Evolutionary conservation across 345 rosid species (phyloP), one percentile per base, ranked within the genome.

Genomic region (Lagerstroemia speciosa): DNA sequence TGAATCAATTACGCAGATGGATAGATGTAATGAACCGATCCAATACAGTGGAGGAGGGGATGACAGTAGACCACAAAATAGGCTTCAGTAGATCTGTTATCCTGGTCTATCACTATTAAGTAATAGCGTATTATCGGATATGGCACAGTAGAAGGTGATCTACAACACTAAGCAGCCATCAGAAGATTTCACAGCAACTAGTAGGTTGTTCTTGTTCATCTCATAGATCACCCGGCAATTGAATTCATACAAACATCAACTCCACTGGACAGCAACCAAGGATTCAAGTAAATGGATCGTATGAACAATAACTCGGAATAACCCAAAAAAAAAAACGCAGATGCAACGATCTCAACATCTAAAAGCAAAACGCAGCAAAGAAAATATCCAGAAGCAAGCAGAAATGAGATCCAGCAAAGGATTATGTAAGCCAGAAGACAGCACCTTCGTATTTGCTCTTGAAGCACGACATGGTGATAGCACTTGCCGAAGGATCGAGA

Each of bases 381-480:
- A 4, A n/a, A 15, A n/a, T 29, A n/a, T 10, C 14, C 22, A 9
- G 37, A 32, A 62, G 65, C 36, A 58, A 58, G 32, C 27, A 58
- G 27, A 27, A 20, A 29, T 30, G 34, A 27, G 22, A 27, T 60
- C 33, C 19, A 12, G 20, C 34, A 30, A 60, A 27, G 2, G 19
- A 15, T 12, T 33, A 60, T 30, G 16, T 22, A 30, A 27, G 63
- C 14, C 15, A 41, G 46, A 41, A 41, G 9, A 27, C 16, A 30
- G 2, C 11, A 60, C 29, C 68, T 29, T 45, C 45, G 52, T 65
- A 65, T 16, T 68, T 55, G 71, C 71, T 58, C 71, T 36, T 52
- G 71, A 52, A 68, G 71, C 71, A 68, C 62, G 71, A 68, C 71
- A 68, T 68, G 71, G 29, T 45, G 45, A 38, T 6, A 48, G 63